Evolutionary conservation across 169 alveolate genomes (phyloP).

Genomic region (Eimeria sp.): DNA sequence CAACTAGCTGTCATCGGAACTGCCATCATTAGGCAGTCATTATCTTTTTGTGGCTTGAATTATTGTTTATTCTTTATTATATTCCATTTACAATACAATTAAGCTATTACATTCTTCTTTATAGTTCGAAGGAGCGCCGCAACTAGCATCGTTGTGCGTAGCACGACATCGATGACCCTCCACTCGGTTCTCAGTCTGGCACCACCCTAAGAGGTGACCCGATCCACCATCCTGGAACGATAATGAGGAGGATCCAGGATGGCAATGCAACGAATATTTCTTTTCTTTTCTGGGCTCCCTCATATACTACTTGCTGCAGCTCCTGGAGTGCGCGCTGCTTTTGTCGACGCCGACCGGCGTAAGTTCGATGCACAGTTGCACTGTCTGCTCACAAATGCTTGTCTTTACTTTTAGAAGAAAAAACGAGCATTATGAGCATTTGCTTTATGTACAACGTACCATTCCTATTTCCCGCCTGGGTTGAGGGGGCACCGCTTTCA

Average conservation of each 20-base stretch:
- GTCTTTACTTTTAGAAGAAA: neutral
- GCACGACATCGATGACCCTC: conserved; percentile 3
- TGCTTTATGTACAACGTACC: neutral
- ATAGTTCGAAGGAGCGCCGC: too few relatives aligned
- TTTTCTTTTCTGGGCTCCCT: neutral
- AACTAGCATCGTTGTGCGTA: neutral
- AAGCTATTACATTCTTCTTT: too few relatives aligned
- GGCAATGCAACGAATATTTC: neutral
- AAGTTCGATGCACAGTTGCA: neutral
- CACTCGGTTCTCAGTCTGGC: neutral
- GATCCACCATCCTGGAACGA: conserved; percentile 8
- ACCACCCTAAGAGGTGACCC: conserved; percentile 39
- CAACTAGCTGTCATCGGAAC: too few relatives aligned
- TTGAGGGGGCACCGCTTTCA: neutral
- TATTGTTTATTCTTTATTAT: too few relatives aligned
- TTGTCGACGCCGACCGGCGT: conserved; percentile 8
- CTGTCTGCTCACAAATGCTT: neutral
- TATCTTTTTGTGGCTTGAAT: too few relatives aligned
- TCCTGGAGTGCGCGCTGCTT: neutral
- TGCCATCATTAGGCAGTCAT: too few relatives aligned
- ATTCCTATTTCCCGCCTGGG: neutral
- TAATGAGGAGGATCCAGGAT: conserved; percentile 6
- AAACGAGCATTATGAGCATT: too few relatives aligned
- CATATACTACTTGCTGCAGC: neutral
- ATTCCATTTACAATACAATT: too few relatives aligned